A percentile compares a stretch with the other conserved stretches of the same genome.
Conservation (phyloP, 768 basidiomycete species). For the Podaxis pistillaris region DNA sequence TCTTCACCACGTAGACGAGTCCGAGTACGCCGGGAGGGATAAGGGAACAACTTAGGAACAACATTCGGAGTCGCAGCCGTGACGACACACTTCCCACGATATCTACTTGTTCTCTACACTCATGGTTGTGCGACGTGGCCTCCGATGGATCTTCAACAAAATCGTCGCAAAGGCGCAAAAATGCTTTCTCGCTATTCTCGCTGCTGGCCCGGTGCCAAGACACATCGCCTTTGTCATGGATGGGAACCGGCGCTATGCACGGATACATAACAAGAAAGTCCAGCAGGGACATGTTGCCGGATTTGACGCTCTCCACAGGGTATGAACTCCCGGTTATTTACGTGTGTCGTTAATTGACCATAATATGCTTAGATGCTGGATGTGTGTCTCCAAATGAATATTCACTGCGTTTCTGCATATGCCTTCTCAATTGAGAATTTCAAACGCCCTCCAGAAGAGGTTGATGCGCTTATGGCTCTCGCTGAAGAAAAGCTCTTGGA, state of each 20-base stretch:
- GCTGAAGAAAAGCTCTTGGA: slow-evolving; percentile 77
- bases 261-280: slow-evolving; percentile 60
- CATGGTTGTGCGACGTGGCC: slow-evolving; percentile 27
- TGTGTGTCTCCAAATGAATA: slow-evolving; percentile 75
- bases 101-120: neutral
- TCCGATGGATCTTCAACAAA: slow-evolving; percentile 28
- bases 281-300: slow-evolving; percentile 83
- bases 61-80: neutral
- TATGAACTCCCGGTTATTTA: slow-evolving; percentile 36
- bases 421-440: slow-evolving; percentile 99
- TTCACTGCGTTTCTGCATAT: slow-evolving; percentile 89
- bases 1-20: too few species aligned
- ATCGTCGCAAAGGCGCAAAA: slow-evolving; percentile 35
- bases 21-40: too few species aligned
- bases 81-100: slow-evolving; percentile 9
- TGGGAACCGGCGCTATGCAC: slow-evolving; percentile 90
- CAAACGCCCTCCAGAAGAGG: slow-evolving; percentile 81
- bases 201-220: slow-evolving; percentile 79
- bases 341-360: neutral
- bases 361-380: slow-evolving; percentile 64
- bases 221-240: slow-evolving; percentile 99
- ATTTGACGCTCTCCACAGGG: slow-evolving; percentile 75
- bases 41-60: neutral
- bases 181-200: slow-evolving; percentile 62
- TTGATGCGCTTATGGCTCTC: slow-evolving; percentile 83